Evolutionary conservation across 2,329 filamentous ascomycete species (phyloP), one percentile per base, ranked within the genome.

Genomic region (Aspergillus tamarii): DNA sequence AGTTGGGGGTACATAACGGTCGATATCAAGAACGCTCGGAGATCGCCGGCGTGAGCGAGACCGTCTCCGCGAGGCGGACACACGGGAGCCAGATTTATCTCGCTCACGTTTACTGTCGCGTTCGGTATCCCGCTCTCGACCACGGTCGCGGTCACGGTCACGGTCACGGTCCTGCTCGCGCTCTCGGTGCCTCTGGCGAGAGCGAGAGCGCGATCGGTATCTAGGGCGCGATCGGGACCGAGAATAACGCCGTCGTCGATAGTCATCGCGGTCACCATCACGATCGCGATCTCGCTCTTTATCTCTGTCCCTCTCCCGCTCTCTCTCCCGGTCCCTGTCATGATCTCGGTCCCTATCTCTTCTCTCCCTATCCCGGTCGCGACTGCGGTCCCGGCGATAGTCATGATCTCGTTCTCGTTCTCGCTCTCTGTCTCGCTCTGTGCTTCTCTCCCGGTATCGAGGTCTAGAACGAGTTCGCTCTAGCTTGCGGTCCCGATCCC

Each of bases 1-100:
- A 10, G 76, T 80, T 14, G 75, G 61, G 9, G 79, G 79, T 2
- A 81, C 77, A 62, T 81, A 81, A n/a, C 79, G 77, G 66, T 81
- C 79, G 62, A 81, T 81, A 61, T 80, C 79, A 36, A 77, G 72
- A 59, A 73, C 67, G 57, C 71, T 73, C 19, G 73, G 75, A 3
- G 75, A 74, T 36, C 69, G 69, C 28, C 73, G 73, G 26, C 74
- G 74, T 46, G 77, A 78, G 23, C 70, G 68, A 48, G 77, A 79
- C 53, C 75, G 69, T 59, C 66, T 66, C 32, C 74, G 66, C 8
- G 67, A 64, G 60, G 68, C 59, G 14, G 66, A 66, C 41, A 57
- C 48, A 10, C 63, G 70, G 21, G 71, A 68, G 58, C 71, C 63
- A 63, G 66, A 68, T 50, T 69, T 64, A 30, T 68, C 67, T 52